Evolutionary conservation across 1,284 basidiomycete genomes (phyloP), one percentile per base, ranked within the genome.

Genomic region (Ceratobasidium sp.): DNA sequence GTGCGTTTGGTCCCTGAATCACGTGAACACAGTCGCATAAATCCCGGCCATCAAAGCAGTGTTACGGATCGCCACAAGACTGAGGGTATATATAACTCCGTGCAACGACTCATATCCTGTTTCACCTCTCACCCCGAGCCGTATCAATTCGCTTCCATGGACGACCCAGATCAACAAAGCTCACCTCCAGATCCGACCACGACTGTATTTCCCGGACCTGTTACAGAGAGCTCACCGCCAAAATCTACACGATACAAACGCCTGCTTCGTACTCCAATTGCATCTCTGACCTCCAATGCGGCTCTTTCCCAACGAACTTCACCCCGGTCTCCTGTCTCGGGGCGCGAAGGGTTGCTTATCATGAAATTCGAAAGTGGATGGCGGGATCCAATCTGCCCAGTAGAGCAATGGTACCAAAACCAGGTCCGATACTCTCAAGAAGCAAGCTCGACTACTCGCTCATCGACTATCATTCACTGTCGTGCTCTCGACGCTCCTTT

Each of bases 341-440:
- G n/a, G 20, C 52, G 52, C 6, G 23, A 56, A 26, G 52, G 52
- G 5, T 23, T 2, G 5, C 23, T 26, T 23, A 23, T 56, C n/a
- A 7, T 56, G n/a, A 56, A 56, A 7, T 56, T 56, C n/a, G 23
- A 7, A 9, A 5, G 3, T 23, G n/a, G 26, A 3, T 77, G 74
- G 74, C 64, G 54, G 20, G 15, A 61, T 13, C 9, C 52, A 3
- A 0, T 13, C 2, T 77, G 74, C 28, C 54, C 64, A 7, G 74
- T 68, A 4, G 56, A 67, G 54, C n/a, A 48, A 7, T 77, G 74
- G 74, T 77, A 77, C 28, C 52, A 44, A 20, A n/a, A 13, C 12
- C 65, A 77, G n/a, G 9, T 42, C 10, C 13, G 15, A 20, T 42
- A 26, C n/a, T 33, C 38, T 9, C 20, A 15, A n/a, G 33, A 42